These are phyloP conservation scores for Discostella stelligera DNA, from an alignment of 352 stramenopile genomes.

Conservation along the genomic window DNA sequence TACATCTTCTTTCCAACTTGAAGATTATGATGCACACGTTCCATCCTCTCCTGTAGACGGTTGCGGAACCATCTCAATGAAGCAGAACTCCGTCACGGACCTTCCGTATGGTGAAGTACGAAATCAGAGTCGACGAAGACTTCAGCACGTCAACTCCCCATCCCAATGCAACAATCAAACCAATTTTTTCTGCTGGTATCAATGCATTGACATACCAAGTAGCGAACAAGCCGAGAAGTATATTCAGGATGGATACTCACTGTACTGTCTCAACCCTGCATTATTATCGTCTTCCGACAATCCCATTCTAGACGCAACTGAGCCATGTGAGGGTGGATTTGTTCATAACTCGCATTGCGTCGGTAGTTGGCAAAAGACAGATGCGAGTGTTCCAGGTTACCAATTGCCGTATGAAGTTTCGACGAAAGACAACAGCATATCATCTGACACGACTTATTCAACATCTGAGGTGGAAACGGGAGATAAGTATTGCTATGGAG, in stretches of 20 bases:
- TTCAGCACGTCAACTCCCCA: constrained; percentile 56
- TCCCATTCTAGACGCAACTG: constrained; percentile 41
- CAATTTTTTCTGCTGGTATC: constrained; percentile 79
- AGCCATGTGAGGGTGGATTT: constrained; percentile 46
- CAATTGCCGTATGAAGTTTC: constrained; percentile 24
- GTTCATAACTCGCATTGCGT: constrained; percentile 61
- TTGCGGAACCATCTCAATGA: background rate
- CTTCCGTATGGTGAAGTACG: background rate
- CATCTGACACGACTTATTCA: background rate
- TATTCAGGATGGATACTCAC: constrained; percentile 55
- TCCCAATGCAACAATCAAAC: constrained; percentile 68
- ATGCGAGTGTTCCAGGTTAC: constrained; percentile 29
- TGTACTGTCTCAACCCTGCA: constrained; percentile 73
- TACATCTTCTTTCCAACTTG: constrained; percentile 19
- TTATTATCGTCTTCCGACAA: constrained; percentile 39
- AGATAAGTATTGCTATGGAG: constrained; percentile 59
- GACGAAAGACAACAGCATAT: background rate
- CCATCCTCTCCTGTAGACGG: constrained; percentile 15
- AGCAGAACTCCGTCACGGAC: background rate
- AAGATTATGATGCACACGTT: constrained; percentile 33
- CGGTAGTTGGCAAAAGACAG: constrained; percentile 56
- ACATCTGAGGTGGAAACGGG: constrained; percentile 16
- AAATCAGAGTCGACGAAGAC: constrained; percentile 7
- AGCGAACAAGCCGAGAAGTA: constrained; percentile 48
- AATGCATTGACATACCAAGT: constrained; percentile 69